Percentiles rank a stretch among this genome's conserved stretches.
Evolutionary conservation across 352 stramenopile genomes (phyloP).

Genomic region (Pythium rhizo-oryzae): DNA sequence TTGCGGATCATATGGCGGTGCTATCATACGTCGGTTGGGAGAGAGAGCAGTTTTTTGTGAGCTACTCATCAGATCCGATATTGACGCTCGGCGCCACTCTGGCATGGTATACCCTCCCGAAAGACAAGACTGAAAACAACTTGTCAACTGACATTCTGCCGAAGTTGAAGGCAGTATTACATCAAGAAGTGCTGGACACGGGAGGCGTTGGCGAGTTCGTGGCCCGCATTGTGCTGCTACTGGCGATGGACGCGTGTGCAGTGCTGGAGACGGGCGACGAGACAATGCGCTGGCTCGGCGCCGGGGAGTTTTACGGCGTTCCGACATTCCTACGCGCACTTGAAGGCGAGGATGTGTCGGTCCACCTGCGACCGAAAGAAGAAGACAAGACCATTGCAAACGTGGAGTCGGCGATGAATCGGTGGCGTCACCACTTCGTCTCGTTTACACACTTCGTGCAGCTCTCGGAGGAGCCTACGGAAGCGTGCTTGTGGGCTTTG

Average conservation of each 20-base stretch:
- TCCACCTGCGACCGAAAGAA: neutral
- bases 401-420: neutral
- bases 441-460: slow-evolving; percentile 37
- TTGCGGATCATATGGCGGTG: slow-evolving; percentile 34
- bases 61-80: slow-evolving; percentile 28
- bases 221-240: slow-evolving; percentile 30
- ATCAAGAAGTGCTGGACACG: slow-evolving; percentile 33
- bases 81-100: slow-evolving; percentile 25
- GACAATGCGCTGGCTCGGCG: neutral
- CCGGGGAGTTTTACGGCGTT: slow-evolving; percentile 14
- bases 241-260: slow-evolving; percentile 30
- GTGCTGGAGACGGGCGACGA: slow-evolving; percentile 8
- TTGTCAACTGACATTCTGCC: slow-evolving; percentile 24
- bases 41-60: slow-evolving; percentile 23
- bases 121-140: slow-evolving; percentile 7
- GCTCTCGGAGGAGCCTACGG: slow-evolving; percentile 20
- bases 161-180: slow-evolving; percentile 22
- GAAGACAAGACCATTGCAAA: slow-evolving; percentile 16
- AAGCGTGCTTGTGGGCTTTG: slow-evolving; percentile 34
- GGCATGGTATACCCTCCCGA: slow-evolving; percentile 28
- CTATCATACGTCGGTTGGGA: slow-evolving; percentile 27
- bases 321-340: slow-evolving; percentile 13
- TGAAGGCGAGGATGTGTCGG: neutral
- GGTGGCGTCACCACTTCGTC: slow-evolving; percentile 5
- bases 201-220: slow-evolving; percentile 23